These are phyloP conservation scores for Aspergillus heteromorphus DNA, from an alignment of 495 filamentous ascomycete species.

Conservation along the genomic window DNA sequence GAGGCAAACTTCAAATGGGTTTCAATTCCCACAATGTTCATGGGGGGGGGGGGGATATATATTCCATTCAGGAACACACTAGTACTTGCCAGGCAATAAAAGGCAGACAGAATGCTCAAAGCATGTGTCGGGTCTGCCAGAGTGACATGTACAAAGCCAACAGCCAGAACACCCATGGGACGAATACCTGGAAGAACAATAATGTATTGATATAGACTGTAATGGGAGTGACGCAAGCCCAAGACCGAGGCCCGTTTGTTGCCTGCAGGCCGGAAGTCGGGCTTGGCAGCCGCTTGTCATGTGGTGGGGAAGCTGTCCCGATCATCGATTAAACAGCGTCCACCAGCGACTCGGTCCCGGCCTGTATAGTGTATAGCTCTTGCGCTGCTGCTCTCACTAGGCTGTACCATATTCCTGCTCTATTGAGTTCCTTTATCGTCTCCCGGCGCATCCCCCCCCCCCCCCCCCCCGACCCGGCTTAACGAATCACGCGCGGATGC, in stretches of 20 bases:
- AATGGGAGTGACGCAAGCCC: background rate
- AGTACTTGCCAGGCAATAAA: too few relatives aligned
- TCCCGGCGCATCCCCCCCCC: background rate
- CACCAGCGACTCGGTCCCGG: constrained; percentile 2
- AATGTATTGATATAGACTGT: too few relatives aligned
- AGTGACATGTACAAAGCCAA: too few relatives aligned
- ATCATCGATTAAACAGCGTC: background rate
- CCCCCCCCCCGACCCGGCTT: background rate
- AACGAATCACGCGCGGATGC: background rate
- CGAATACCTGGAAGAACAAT: too few relatives aligned
- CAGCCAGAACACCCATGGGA: too few relatives aligned
- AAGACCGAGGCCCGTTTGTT: background rate
- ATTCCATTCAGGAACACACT: too few relatives aligned
- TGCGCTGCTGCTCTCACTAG: background rate
- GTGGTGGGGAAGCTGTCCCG: constrained; percentile 33
- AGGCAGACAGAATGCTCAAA: too few relatives aligned
- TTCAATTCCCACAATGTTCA: too few relatives aligned
- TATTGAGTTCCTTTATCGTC: background rate
- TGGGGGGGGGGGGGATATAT: too few relatives aligned
- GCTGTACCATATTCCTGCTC: background rate
- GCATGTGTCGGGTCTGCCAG: too few relatives aligned
- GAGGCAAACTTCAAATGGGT: too few relatives aligned
- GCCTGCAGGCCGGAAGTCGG: background rate
- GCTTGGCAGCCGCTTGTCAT: constrained; percentile 24
- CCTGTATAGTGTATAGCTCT: background rate